Percentiles rank a stretch among this genome's conserved stretches.
Conservation (phyloP, 805 yeast genomes). For the Zygotorulaspora florentina region DNA sequence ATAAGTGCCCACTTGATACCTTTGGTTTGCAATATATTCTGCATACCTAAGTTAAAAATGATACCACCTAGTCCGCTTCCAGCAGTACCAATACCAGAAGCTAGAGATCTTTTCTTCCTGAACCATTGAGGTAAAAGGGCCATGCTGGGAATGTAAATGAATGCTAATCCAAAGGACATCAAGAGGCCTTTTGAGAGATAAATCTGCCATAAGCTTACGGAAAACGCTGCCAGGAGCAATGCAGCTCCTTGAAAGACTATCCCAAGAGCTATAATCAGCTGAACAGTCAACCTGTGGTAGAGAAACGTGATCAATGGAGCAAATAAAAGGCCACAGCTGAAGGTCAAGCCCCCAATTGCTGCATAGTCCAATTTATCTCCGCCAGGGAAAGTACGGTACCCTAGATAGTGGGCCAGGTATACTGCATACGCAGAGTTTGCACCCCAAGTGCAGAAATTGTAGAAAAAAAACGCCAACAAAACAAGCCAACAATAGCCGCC, state of each 20-base stretch:
- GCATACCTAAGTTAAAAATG: slow-evolving; percentile 37
- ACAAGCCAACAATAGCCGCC: slow-evolving; percentile 53
- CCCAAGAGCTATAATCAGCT: slow-evolving; percentile 42
- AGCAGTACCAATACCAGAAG: slow-evolving; percentile 36
- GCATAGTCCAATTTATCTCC: slow-evolving; percentile 49
- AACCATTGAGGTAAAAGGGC: slow-evolving; percentile 56
- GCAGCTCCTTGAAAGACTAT: slow-evolving; percentile 45
- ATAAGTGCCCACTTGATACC: slow-evolving; percentile 34
- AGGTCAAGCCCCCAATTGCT: slow-evolving; percentile 53
- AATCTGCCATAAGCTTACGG: slow-evolving; percentile 49
- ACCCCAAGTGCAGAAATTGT: slow-evolving; percentile 55
- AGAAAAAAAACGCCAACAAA: slow-evolving; percentile 40
- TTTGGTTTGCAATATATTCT: slow-evolving; percentile 31
- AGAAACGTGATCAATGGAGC: slow-evolving; percentile 46
- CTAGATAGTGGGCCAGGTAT: slow-evolving; percentile 46
- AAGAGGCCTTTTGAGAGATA: slow-evolving; percentile 54
- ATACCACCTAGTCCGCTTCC: slow-evolving; percentile 45
- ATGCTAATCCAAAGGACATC: slow-evolving; percentile 49
- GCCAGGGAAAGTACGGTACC: slow-evolving; percentile 41
- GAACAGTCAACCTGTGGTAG: slow-evolving; percentile 44
- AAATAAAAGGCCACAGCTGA: slow-evolving; percentile 46
- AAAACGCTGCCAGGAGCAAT: slow-evolving; percentile 47
- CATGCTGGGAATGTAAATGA: slow-evolving; percentile 45
- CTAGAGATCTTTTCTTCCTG: slow-evolving; percentile 41
- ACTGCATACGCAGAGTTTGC: slow-evolving; percentile 52